phyloP scores from a whole-genome alignment of 805 yeast genomes.

The Metschnikowia henanensis region DNA sequence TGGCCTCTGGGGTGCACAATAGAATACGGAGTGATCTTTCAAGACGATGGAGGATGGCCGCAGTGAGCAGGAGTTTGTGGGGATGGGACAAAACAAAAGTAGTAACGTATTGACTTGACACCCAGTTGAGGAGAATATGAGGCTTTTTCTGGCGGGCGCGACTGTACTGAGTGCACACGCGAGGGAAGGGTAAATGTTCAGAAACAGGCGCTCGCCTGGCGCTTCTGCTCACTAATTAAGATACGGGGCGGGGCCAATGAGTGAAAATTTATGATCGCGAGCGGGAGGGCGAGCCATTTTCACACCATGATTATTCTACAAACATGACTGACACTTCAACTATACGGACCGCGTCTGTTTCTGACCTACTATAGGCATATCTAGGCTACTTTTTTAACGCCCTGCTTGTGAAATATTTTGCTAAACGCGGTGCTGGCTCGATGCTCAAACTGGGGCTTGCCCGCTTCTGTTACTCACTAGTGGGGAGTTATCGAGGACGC shows the following conservation, averaged over 20 bases:
- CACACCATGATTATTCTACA: neutral
- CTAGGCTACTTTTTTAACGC: too few species aligned
- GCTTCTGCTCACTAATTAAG: neutral
- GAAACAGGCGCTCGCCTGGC: neutral
- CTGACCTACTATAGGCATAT: too few species aligned
- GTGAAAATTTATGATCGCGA: neutral
- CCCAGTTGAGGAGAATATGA: neutral
- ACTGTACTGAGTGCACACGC: neutral
- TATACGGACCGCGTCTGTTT: too few species aligned
- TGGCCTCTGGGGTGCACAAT: neutral
- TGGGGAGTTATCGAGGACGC: too few species aligned
- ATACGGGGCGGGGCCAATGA: conserved; percentile 2
- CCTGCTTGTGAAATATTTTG: too few species aligned
- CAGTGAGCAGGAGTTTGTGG: too few species aligned
- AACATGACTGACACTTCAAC: neutral
- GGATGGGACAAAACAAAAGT: too few species aligned
- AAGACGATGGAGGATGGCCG: too few species aligned
- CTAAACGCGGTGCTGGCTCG: too few species aligned
- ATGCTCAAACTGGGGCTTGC: too few species aligned
- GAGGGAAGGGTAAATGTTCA: neutral
- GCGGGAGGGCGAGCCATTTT: neutral
- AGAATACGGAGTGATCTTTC: neutral
- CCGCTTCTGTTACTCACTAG: too few species aligned
- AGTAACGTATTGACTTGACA: neutral
- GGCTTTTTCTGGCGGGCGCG: neutral